phyloP scores from a whole-genome alignment of 2,329 filamentous ascomycete species.

The Fusarium fujikuroi region DNA sequence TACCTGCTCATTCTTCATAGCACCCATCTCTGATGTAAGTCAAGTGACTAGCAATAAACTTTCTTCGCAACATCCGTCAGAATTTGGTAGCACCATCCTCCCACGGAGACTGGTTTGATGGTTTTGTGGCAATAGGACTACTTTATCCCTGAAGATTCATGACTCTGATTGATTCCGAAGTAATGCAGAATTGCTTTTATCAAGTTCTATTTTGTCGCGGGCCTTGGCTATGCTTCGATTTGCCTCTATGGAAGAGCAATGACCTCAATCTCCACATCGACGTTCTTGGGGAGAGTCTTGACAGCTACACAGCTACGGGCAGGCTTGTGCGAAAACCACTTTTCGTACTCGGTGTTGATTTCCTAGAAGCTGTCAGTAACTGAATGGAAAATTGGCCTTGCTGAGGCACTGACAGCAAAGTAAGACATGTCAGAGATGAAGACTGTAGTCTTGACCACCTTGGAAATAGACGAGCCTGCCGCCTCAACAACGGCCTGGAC shows the following conservation, averaged over 20 bases:
- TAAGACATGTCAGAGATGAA: constrained; percentile 93
- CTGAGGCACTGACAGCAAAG: constrained; percentile 68
- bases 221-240: not conserved
- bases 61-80: not conserved
- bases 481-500: constrained; percentile 84
- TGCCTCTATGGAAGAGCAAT: constrained; percentile 72
- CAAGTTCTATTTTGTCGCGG: not conserved
- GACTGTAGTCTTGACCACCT: constrained; percentile 90
- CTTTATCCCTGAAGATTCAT: not conserved
- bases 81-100: not conserved
- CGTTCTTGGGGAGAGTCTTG: constrained; percentile 86
- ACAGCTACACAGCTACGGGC: constrained; percentile 91
- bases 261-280: constrained; percentile 90
- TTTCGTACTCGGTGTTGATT: constrained; percentile 88
- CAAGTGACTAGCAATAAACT: not conserved
- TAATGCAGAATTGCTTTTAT: constrained; percentile 4
- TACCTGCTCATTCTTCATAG: not conserved
- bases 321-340: constrained; percentile 85
- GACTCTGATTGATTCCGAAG: not conserved
- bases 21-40: not conserved
- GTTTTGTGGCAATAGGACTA: not conserved
- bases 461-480: constrained; percentile 80
- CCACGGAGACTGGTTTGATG: not conserved
- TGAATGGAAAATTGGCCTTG: too few relatives aligned
- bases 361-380: constrained; percentile 53